Evolutionary conservation across 805 yeast species (phyloP), one percentile per base, ranked within the genome.

Genomic region (Lachancea sp.): DNA sequence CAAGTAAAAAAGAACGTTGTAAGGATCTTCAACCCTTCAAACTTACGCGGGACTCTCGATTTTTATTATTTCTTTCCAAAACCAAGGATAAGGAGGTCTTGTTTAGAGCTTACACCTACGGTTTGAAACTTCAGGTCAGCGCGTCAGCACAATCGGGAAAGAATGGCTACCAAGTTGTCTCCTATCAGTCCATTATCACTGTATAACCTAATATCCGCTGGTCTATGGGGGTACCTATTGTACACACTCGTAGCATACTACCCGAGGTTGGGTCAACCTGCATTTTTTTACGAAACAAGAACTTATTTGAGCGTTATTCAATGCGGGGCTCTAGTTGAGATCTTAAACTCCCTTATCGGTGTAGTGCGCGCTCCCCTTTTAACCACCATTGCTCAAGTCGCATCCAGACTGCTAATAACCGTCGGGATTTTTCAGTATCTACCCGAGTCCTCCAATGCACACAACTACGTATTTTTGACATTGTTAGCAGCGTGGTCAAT

Each of bases 401-500:
- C 81, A 5, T 88, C 97, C 9, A 74, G 98, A 48, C 61, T 89
- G 39, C 66, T 89, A 49, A 72, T 92, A 29, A 95, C 86, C 5
- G 70, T 83, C 67, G 97, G 97, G 3, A 74, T 90, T 38, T 78
- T 87, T 63, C 77, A 77, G 38, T 60, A 71, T n/a, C 69, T 88
- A 48, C 96, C 97, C 7, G 83, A 82, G 15, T 87, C 87, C 2
- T 50, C 55, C 18, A 56, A 53, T 18, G 38, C 21, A 70, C 73
- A 49, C 39, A 51, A 49, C 71, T 70, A 48, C 69, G 78, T 75
- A 12, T 89, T 82, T 61, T 63, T 79, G 42, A 68, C 90, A 1
- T 72, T 90, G 60, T 70, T 79, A 34, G 51, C 78, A 32, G 88
- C 96, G 9, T 92, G 98, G 98, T 77, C 92, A n/a, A 53, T 85